These are phyloP conservation scores for Rhizoclosmatium sp. DNA, from an alignment of 192 early-diverging fungal genomes.

Conservation along the genomic window DNA sequence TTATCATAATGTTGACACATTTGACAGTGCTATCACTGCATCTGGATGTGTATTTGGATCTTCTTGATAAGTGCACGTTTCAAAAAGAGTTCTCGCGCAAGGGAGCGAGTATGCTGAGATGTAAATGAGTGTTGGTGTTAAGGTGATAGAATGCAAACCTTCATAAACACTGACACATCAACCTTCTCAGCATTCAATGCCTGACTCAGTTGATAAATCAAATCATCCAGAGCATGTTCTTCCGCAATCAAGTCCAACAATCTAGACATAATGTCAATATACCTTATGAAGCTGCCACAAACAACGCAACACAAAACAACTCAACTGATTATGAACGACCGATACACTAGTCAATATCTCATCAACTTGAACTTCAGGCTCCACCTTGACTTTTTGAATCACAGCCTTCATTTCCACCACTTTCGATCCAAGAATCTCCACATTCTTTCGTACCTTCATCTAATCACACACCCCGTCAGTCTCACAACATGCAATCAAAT, in stretches of 20 bases:
- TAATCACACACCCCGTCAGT: constrained; percentile 32
- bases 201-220: constrained; percentile 81
- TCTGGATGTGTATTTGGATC: constrained; percentile 44
- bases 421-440: constrained; percentile 68
- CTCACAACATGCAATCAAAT: constrained; percentile 8
- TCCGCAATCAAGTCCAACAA: constrained; percentile 88
- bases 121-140: constrained; percentile 20
- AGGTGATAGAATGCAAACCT: constrained; percentile 51
- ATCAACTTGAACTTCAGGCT: constrained; percentile 73
- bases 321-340: constrained; percentile 75
- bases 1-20: too few relatives aligned
- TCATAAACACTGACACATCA: constrained; percentile 78
- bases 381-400: constrained; percentile 56
- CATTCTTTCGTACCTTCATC: constrained; percentile 70
- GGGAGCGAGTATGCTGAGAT: constrained; percentile 71
- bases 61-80: constrained; percentile 71
- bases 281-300: background rate
- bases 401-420: constrained; percentile 63
- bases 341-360: constrained; percentile 66
- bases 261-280: constrained; percentile 48
- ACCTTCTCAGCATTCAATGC: constrained; percentile 81
- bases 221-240: constrained; percentile 88
- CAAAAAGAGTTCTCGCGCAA: constrained; percentile 91
- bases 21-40: constrained; percentile 14
- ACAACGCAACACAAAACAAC: constrained; percentile 10